These are phyloP conservation scores for Casuarina glauca DNA, from an alignment of 306 rosid genomes.

Conservation along the genomic window DNA sequence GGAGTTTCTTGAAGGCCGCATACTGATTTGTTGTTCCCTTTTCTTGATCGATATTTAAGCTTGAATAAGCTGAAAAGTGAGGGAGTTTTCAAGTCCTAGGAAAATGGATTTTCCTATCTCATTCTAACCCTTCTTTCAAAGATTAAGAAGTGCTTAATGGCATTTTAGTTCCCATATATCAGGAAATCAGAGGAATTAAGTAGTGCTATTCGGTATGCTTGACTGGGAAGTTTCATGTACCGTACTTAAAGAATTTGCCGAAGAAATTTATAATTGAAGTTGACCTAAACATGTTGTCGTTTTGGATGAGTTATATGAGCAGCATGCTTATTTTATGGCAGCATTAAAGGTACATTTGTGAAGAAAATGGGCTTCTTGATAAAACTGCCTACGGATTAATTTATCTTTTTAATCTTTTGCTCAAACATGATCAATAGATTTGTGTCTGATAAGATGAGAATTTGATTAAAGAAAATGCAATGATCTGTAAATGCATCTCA, in stretches of 20 bases:
- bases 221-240: constrained; percentile 40
- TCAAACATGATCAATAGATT: constrained; percentile 18
- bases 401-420: neutral
- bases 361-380: neutral
- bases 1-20: neutral
- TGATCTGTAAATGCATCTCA: constrained; percentile 61
- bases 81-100: neutral
- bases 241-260: constrained; percentile 73
- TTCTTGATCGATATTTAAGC: neutral
- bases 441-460: constrained; percentile 47
- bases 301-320: constrained; percentile 69
- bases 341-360: constrained; percentile 54
- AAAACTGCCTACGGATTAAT: too few relatives aligned
- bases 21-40: neutral
- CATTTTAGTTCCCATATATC: neutral
- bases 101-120: neutral
- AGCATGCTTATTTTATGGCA: constrained; percentile 62
- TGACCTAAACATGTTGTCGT: constrained; percentile 57
- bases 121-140: neutral
- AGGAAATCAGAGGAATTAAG: neutral
- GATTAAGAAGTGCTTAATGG: neutral
- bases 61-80: neutral
- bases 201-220: neutral
- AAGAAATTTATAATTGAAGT: constrained; percentile 75
- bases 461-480: constrained; percentile 43